Base-by-base conservation (phyloP, 2,329 filamentous ascomycete species). In the Parastagonospora nodorum region DNA sequence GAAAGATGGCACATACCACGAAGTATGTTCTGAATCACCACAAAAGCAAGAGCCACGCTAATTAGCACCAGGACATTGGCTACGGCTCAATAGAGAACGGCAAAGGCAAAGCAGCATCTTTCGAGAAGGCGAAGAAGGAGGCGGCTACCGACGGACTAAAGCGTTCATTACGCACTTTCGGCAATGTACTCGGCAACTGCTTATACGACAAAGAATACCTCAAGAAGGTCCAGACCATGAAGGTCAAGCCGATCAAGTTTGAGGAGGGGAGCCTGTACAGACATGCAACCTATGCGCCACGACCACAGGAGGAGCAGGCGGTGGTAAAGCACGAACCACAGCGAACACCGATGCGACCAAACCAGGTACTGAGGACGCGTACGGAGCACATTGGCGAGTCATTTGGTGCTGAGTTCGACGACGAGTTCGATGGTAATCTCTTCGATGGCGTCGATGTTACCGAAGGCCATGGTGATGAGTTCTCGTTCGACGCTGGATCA, bases 61-160 rank as follows among this genome's bases (percentile, higher is more conserved):
- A 64, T 56, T 7, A 38, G 27, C 7, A 14, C 45, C 49, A 84
- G 82, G 94, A 99, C 69, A 88, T 97, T 55, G 94, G 94, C 27
- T 99, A 99, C 68, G 94, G 94, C 7, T 90, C 94, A 61, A 96
- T 96, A 63, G 93, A 97, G 74, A 99, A 99, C 68, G 91, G 88
- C 73, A 95, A 93, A 75, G 89, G 90, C 48, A 99, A 99, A 77
- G 93, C 92, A 2, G 88, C 90, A 44, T 94, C 93, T 0, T 99
- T 97, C 67, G 94, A 99, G 73, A 99, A 99, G 76, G 92, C 94
- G 1, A 99, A 97, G 79, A 99, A 99, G 73, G 92, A 97, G 77
- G 95, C 91, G 7, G 95, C 92, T 2, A 97, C 95, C 8, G 94
- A 99, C 75, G 94, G 87, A 1, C 72, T 99, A 69, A 99, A 99